Base-by-base conservation (phyloP, 805 yeast genomes). In the Starmera amethionina region DNA sequence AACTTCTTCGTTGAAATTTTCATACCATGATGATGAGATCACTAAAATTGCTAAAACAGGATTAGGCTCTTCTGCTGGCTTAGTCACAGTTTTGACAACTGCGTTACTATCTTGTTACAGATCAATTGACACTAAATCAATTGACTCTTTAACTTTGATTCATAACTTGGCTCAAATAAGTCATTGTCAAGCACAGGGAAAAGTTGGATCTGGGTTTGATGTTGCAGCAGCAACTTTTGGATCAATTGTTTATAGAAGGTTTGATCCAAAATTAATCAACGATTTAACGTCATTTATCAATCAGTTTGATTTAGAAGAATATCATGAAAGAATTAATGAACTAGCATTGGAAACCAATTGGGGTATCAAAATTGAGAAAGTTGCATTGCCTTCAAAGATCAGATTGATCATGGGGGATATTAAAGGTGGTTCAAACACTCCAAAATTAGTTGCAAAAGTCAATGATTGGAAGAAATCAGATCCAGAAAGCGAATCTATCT, bases 191-290 rank as follows among this genome's bases (percentile, higher is more conserved):
- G 97, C 98, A 3, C 98, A 93, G 59, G 85, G 86, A 29, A 93
- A 93, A 59, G 79, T 93, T 22, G 98, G 98, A 0, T 87, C 96
- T 4, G 98, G 98, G 0, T 93, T 93, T 60, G 98, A 93, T 56
- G 95, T 93, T 34, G 97, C 96, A 0, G 81, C 97, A 22, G 98
- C 98, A 0, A 81, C 85, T 0, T 90, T 72, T 59, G 98, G 98
- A 2, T 83, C 96, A 0, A 82, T 89, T 36, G 70, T 79, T 6
- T 93, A 93, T 59, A 70, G 75, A 35, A 67, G 98, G 44, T 93
- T 93, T 52, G 63, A 68, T 3, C 85, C 95, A 0, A 58, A 49
- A 7, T 44, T 75, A 30, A 73, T 76, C 37, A 62, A 61, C 30
- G 54, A 49, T 27, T 54, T 74, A 31, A 22, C 27, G 27, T 56